Conservation (phyloP, 2,329 filamentous ascomycete species). For the Alternaria gaisen region DNA sequence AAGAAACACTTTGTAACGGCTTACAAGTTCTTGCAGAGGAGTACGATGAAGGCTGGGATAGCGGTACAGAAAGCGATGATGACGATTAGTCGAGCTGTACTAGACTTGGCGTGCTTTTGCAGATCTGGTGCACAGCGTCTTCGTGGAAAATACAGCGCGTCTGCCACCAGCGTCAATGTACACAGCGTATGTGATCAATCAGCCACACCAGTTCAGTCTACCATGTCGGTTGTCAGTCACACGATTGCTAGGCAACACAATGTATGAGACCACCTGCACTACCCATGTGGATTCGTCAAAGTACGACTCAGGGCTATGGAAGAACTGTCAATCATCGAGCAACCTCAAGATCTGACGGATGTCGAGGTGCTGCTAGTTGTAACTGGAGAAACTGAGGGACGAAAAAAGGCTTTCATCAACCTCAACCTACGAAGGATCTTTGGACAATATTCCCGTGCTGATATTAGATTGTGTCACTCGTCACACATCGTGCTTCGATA, state of each 20-base stretch:
- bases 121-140: neutral
- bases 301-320: neutral
- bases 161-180: neutral
- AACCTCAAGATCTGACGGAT: neutral
- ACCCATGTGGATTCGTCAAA: neutral
- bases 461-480: neutral
- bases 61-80: conserved; percentile 69
- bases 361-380: neutral
- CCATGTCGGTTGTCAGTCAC: neutral
- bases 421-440: neutral
- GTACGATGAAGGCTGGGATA: conserved; percentile 88
- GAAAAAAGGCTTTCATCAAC: neutral
- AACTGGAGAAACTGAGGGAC: neutral
- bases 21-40: conserved; percentile 84
- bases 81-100: conserved; percentile 60
- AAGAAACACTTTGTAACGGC: conserved; percentile 83
- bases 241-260: neutral
- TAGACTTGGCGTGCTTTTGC: neutral
- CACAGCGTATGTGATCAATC: neutral
- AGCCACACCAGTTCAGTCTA: neutral
- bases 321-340: neutral
- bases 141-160: neutral
- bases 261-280: neutral
- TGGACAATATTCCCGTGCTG: neutral
- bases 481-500: neutral